phyloP scores from a whole-genome alignment of 2,329 filamentous ascomycete species.

The Myriosclerotinia curreyana region DNA sequence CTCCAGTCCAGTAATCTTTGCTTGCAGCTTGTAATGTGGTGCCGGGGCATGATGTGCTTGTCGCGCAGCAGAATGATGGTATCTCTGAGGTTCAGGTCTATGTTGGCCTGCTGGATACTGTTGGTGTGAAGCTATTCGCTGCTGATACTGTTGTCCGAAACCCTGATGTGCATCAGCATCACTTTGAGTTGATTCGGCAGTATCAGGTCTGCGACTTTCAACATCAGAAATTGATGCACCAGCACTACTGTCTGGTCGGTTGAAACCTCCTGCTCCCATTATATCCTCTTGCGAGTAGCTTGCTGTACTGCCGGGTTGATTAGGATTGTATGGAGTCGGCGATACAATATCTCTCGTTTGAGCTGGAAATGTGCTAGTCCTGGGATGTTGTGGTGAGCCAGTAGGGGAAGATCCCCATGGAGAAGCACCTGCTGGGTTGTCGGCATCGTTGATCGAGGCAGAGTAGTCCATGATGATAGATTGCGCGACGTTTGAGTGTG shows the following conservation, averaged over 20 bases:
- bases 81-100: constrained; percentile 39
- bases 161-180: constrained; percentile 38
- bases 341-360: constrained; percentile 32
- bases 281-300: constrained; percentile 35
- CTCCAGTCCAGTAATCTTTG: constrained; percentile 91
- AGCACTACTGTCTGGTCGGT: constrained; percentile 33
- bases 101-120: constrained; percentile 39
- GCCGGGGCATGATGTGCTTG: constrained; percentile 45
- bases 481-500: constrained; percentile 23
- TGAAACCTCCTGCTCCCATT: constrained; percentile 30
- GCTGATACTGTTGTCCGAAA: constrained; percentile 36
- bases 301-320: constrained; percentile 26
- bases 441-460: constrained; percentile 53
- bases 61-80: constrained; percentile 34
- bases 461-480: constrained; percentile 62
- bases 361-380: constrained; percentile 32
- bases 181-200: constrained; percentile 33
- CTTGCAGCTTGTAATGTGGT: constrained; percentile 80
- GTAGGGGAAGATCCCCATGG: constrained; percentile 53
- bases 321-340: constrained; percentile 33
- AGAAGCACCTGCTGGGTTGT: constrained; percentile 55
- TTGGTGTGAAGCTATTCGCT: constrained; percentile 27
- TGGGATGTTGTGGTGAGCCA: constrained; percentile 36
- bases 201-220: constrained; percentile 36
- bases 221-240: constrained; percentile 33